Evolutionary conservation across 371 early-diverging fungal genomes (phyloP).

Genomic region (Gilbertella persicaria): DNA sequence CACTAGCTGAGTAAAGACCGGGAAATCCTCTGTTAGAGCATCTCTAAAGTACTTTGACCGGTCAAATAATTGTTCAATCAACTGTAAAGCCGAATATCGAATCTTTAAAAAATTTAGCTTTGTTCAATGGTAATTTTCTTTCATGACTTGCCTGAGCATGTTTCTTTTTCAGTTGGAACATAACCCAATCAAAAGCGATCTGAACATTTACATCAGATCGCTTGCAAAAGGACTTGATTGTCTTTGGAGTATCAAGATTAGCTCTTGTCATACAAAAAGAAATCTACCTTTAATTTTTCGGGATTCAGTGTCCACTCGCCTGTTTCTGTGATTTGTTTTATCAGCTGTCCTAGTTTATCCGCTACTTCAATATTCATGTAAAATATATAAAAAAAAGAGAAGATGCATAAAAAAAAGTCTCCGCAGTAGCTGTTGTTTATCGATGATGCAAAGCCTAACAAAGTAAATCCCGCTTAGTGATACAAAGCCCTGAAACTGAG

Average conservation of each 20-base stretch:
- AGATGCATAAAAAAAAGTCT: conserved; percentile 8
- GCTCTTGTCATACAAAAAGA: not conserved
- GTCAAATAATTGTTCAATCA: conserved; percentile 62
- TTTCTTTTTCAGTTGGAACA: conserved; percentile 57
- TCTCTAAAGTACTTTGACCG: conserved; percentile 70
- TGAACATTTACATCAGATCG: conserved; percentile 45
- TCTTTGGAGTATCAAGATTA: not conserved
- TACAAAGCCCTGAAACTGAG: no score
- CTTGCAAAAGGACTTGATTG: conserved; percentile 60
- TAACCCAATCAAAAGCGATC: conserved; percentile 44
- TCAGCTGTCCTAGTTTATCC: conserved; percentile 20
- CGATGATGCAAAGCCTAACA: no score
- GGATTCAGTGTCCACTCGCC: conserved; percentile 44
- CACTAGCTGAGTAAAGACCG: conserved; percentile 53
- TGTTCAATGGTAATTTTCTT: not conserved
- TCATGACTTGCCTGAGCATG: conserved; percentile 60
- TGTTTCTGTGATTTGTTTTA: conserved; percentile 44
- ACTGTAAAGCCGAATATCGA: conserved; percentile 65
- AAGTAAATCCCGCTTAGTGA: no score
- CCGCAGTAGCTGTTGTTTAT: no score
- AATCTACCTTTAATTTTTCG: conserved; percentile 32
- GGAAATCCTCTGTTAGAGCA: conserved; percentile 55
- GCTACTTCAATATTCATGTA: conserved; percentile 31
- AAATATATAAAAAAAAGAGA: conserved; percentile 1
- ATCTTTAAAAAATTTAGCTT: conserved; percentile 37